Percentiles rank a stretch among this genome's conserved stretches.
Evolutionary conservation across 176 grass and related monocot species (phyloP).

Genomic region (Carex pumila): DNA sequence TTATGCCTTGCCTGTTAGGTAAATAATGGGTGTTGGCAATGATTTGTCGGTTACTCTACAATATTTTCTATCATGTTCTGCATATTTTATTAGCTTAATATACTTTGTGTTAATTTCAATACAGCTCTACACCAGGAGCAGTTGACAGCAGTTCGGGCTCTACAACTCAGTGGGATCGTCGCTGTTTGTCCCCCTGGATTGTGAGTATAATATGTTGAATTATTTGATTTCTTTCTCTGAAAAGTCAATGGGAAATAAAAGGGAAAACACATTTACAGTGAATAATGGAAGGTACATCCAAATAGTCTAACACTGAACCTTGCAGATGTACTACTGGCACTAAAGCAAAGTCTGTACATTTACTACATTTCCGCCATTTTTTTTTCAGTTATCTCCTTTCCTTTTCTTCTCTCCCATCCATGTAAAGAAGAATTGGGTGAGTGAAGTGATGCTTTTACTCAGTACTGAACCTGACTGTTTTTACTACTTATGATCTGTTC

Average conservation of each 20-base stretch:
- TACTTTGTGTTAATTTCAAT: conserved; percentile 23
- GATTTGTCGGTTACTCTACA: neutral
- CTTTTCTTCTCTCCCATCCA: neutral
- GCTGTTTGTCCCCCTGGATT: conserved; percentile 76
- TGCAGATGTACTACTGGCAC: neutral
- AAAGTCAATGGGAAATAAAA: neutral
- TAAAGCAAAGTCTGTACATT: neutral
- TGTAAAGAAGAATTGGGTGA: neutral
- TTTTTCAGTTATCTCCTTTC: neutral
- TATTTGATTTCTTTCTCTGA: conserved; percentile 22
- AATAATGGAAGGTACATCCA: neutral
- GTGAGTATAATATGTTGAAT: conserved; percentile 41
- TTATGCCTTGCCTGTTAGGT: too few relatives aligned
- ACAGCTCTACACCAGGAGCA: conserved; percentile 72
- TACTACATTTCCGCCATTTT: neutral
- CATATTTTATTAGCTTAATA: neutral
- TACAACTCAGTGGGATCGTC: conserved; percentile 88
- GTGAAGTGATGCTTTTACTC: neutral
- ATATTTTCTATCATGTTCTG: neutral
- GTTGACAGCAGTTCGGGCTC: conserved; percentile 45
- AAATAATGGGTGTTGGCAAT: too few relatives aligned
- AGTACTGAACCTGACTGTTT: neutral
- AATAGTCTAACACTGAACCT: neutral
- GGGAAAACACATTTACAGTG: neutral
- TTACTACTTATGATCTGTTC: conserved; percentile 22